phyloP scores from a whole-genome alignment of 2,329 filamentous ascomycete genomes.

The Aspergillus calidoustus region DNA sequence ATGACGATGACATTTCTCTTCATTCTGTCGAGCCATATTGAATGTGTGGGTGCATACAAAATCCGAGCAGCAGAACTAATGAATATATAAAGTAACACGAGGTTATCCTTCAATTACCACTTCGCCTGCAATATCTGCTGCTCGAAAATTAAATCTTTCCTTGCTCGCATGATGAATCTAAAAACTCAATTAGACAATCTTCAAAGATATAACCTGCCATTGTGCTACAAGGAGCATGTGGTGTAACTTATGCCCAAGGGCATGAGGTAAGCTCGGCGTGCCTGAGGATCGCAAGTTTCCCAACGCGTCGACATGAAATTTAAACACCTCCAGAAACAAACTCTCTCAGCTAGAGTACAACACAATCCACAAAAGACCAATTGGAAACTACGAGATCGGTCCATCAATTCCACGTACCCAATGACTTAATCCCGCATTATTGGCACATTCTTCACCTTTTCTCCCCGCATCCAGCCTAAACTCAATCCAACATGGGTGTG shows the following conservation, averaged over 20 bases:
- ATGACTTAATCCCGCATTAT: background rate
- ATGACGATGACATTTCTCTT: constrained; percentile 20
- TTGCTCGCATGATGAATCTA: background rate
- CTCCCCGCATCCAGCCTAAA: constrained; percentile 1
- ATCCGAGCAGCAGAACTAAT: background rate
- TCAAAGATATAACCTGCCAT: background rate
- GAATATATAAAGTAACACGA: background rate
- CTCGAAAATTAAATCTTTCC: background rate
- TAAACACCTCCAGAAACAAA: constrained; percentile 9
- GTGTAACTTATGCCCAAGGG: background rate
- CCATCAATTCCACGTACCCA: background rate
- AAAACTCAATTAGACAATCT: background rate
- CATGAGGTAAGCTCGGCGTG: constrained; percentile 28
- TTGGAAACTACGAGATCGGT: background rate
- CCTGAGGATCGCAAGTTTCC: constrained; percentile 17
- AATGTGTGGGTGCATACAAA: background rate
- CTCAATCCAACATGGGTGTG: constrained; percentile 41
- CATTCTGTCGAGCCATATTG: background rate
- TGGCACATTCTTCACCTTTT: background rate
- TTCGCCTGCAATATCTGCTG: background rate
- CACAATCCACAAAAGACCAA: background rate
- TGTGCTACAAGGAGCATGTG: background rate
- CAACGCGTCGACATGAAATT: constrained; percentile 20
- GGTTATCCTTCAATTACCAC: background rate
- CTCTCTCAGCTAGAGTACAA: background rate